phyloP scores from a whole-genome alignment of 805 yeast genomes.

The Teunomyces funiuensis region DNA sequence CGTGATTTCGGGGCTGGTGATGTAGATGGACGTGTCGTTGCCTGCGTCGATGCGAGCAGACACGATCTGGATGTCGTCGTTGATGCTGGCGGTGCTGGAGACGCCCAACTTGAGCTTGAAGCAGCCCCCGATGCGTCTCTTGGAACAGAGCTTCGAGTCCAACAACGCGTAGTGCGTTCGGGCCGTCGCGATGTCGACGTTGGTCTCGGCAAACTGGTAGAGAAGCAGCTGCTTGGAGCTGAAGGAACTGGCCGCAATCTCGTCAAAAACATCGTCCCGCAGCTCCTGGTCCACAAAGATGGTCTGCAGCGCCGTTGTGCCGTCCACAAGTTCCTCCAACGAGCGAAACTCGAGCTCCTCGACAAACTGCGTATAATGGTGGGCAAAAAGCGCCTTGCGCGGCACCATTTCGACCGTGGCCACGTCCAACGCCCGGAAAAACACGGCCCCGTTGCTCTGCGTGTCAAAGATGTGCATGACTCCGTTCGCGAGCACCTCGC shows the following conservation, averaged over 20 bases:
- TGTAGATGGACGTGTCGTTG: constrained; percentile 59
- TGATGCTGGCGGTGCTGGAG: constrained; percentile 36
- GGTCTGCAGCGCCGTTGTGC: constrained; percentile 52
- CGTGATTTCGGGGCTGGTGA: constrained; percentile 57
- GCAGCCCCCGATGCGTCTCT: constrained; percentile 61
- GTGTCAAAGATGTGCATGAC: constrained; percentile 32
- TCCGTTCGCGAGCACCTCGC: constrained; percentile 31
- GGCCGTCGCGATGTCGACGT: constrained; percentile 28
- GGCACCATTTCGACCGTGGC: constrained; percentile 29
- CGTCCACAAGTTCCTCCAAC: constrained; percentile 56
- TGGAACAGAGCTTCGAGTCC: constrained; percentile 55
- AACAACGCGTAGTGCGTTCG: constrained; percentile 33
- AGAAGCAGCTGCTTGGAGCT: constrained; percentile 39
- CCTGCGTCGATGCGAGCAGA: constrained; percentile 52
- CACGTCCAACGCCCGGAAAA: constrained; percentile 21
- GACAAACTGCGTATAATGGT: constrained; percentile 60
- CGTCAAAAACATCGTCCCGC: constrained; percentile 30
- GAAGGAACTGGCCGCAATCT: constrained; percentile 20
- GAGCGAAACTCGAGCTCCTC: constrained; percentile 66
- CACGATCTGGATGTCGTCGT: constrained; percentile 53
- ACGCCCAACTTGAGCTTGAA: constrained; percentile 37
- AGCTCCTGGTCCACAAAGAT: constrained; percentile 52
- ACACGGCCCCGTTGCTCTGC: constrained; percentile 14
- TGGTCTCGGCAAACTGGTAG: constrained; percentile 63
- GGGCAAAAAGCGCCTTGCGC: constrained; percentile 35